These are phyloP conservation scores for Coemansia sp. DNA, from an alignment of 192 early-diverging fungal species.

Conservation along the genomic window DNA sequence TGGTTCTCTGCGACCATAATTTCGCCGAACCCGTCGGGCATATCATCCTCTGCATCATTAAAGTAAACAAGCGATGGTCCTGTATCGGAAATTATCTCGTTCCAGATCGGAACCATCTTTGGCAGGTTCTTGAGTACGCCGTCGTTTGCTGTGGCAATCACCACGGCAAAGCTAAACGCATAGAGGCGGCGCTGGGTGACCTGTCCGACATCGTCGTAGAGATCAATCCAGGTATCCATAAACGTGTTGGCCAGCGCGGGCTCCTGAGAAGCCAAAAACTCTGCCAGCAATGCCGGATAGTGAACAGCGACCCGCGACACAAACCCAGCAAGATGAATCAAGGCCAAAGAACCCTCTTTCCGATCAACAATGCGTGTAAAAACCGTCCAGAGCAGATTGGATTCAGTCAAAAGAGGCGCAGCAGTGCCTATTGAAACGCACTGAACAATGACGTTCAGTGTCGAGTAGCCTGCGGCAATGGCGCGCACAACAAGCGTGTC, in stretches of 20 bases:
- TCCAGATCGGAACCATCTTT: slow-evolving; percentile 45
- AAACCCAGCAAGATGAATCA: slow-evolving; percentile 29
- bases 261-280: slow-evolving; percentile 32
- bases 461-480: slow-evolving; percentile 20
- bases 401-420: slow-evolving; percentile 7
- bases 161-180: slow-evolving; percentile 25
- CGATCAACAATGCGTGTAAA: slow-evolving; percentile 36
- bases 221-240: slow-evolving; percentile 28
- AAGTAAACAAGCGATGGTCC: slow-evolving; percentile 29
- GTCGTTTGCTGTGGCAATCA: slow-evolving; percentile 28
- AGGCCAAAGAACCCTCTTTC: slow-evolving; percentile 18
- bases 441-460: slow-evolving; percentile 33
- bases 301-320: slow-evolving; percentile 35
- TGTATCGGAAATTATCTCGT: slow-evolving; percentile 36
- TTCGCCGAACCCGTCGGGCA: slow-evolving; percentile 3
- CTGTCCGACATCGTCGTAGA: slow-evolving; percentile 30
- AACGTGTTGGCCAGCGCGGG: slow-evolving; percentile 9
- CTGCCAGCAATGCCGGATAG: slow-evolving; percentile 27
- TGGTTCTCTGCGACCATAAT: slow-evolving; percentile 25
- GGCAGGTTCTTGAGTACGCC: slow-evolving; percentile 25
- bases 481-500: slow-evolving; percentile 20
- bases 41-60: slow-evolving; percentile 19
- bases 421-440: slow-evolving; percentile 14
- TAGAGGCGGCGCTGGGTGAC: slow-evolving; percentile 30
- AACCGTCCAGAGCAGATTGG: slow-evolving; percentile 28